Evolutionary conservation across 106 monocot genomes (phyloP).

Genomic region (Phalaenopsis aphrodite): DNA sequence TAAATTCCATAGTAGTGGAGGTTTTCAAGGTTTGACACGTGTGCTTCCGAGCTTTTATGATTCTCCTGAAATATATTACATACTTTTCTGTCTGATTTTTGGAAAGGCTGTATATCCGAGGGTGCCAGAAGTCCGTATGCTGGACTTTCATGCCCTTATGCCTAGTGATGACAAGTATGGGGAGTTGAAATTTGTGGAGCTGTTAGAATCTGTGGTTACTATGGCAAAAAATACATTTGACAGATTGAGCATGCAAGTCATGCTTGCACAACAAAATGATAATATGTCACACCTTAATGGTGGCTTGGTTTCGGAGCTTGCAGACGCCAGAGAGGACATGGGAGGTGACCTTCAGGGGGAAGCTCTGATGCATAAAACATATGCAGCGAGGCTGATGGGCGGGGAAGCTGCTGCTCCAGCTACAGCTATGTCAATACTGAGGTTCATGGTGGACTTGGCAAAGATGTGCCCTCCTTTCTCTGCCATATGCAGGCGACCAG

Average conservation of each 20-base stretch:
- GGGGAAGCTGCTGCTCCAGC: conserved; percentile 93
- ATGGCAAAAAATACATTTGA: conserved; percentile 97
- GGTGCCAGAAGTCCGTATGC: conserved; percentile 94
- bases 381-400: conserved; percentile 95
- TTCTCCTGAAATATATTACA: conserved; percentile 97
- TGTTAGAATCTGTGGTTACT: conserved; percentile 78
- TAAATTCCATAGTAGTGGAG: conserved; percentile 80
- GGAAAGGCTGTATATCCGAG: conserved; percentile 94
- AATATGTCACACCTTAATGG: conserved; percentile 62
- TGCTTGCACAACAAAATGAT: conserved; percentile 71
- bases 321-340: conserved; percentile 51
- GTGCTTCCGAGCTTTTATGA: conserved; percentile 95
- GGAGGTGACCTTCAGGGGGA: conserved; percentile 88
- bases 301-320: conserved; percentile 69
- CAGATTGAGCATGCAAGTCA: conserved; percentile 64
- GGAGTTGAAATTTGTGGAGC: conserved; percentile 84
- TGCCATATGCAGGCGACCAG: conserved; percentile 71
- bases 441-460: conserved; percentile 96
- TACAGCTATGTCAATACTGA: conserved; percentile 68
- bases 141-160: conserved; percentile 92
- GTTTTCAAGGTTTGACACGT: conserved; percentile 65
- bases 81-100: conserved; percentile 89
- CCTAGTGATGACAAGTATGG: conserved; percentile 79
- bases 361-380: conserved; percentile 96
- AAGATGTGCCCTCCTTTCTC: conserved; percentile 92